phyloP scores from a whole-genome alignment of 1,139 yeast species.

The Pneumocystis murina region DNA sequence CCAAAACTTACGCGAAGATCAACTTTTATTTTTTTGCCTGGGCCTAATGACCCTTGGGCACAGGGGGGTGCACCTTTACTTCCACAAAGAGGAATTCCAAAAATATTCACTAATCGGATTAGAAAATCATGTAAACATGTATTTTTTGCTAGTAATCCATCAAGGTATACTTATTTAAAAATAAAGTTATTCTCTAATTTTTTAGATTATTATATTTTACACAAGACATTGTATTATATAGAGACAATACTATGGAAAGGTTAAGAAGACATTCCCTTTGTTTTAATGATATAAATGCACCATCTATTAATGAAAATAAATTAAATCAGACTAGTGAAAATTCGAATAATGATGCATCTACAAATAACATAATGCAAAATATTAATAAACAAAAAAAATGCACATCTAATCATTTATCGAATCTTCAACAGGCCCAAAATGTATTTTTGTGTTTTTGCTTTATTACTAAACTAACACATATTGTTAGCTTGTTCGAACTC shows the following conservation, averaged over 20 bases:
- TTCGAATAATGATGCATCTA: slow-evolving; percentile 13
- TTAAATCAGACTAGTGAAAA: slow-evolving; percentile 5
- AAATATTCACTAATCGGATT: slow-evolving; percentile 51
- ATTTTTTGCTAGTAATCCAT: slow-evolving; percentile 65
- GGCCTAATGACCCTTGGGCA: slow-evolving; percentile 88
- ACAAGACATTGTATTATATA: slow-evolving; percentile 61
- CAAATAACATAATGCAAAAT: background rate
- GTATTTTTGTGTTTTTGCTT: slow-evolving; percentile 55
- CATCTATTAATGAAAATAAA: background rate
- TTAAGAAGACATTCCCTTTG: slow-evolving; percentile 52
- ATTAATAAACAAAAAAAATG: slow-evolving; percentile 3
- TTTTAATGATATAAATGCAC: background rate
- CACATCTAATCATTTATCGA: background rate
- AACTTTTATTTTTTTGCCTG: slow-evolving; percentile 61
- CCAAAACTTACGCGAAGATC: slow-evolving; percentile 32
- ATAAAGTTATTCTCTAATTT: background rate
- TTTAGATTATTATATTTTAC: slow-evolving; percentile 38
- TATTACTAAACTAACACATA: slow-evolving; percentile 43
- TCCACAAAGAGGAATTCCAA: slow-evolving; percentile 62
- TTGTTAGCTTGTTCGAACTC: slow-evolving; percentile 9
- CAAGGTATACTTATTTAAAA: slow-evolving; percentile 35
- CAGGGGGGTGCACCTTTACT: slow-evolving; percentile 50
- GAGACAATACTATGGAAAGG: slow-evolving; percentile 59
- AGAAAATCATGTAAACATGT: slow-evolving; percentile 49
- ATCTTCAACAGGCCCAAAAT: slow-evolving; percentile 14